Evolutionary conservation across 2,329 filamentous ascomycete genomes (phyloP).

Genomic region (Microcyclosporella mali): DNA sequence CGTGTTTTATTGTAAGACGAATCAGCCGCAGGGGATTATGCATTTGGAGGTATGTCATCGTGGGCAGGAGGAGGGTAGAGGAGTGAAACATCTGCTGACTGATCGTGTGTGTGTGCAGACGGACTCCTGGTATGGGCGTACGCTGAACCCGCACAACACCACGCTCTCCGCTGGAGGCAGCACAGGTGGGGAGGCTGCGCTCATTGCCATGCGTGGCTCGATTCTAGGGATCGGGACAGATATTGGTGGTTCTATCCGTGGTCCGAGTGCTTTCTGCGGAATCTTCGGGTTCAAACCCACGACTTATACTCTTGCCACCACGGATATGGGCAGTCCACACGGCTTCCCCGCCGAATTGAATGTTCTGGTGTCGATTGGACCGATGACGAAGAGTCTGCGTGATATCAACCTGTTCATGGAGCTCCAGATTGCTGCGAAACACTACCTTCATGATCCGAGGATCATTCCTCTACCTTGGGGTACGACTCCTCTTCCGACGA

Average conservation of each 20-base stretch:
- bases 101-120: not conserved
- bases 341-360: conserved; percentile 18
- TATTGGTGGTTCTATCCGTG: conserved; percentile 58
- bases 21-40: conserved; percentile 17
- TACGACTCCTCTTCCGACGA: no score
- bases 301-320: conserved; percentile 11
- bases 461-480: conserved; percentile 16
- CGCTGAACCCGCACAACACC: conserved; percentile 16
- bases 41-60: conserved; percentile 11
- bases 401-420: conserved; percentile 15
- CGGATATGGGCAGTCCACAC: conserved; percentile 9
- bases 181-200: conserved; percentile 36
- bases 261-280: conserved; percentile 70
- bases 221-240: conserved; percentile 58
- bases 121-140: conserved; percentile 7
- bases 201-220: conserved; percentile 53
- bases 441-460: conserved; percentile 14
- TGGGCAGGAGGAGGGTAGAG: no score
- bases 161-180: conserved; percentile 14
- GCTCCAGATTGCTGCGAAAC: conserved; percentile 5
- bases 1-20: conserved; percentile 20
- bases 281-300: conserved; percentile 31
- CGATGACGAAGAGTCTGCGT: conserved; percentile 12
- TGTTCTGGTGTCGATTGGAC: conserved; percentile 14
- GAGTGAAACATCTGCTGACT: no score